Base-by-base conservation (phyloP, 192 early-diverging fungal genomes). In the Coemansia sp. region DNA sequence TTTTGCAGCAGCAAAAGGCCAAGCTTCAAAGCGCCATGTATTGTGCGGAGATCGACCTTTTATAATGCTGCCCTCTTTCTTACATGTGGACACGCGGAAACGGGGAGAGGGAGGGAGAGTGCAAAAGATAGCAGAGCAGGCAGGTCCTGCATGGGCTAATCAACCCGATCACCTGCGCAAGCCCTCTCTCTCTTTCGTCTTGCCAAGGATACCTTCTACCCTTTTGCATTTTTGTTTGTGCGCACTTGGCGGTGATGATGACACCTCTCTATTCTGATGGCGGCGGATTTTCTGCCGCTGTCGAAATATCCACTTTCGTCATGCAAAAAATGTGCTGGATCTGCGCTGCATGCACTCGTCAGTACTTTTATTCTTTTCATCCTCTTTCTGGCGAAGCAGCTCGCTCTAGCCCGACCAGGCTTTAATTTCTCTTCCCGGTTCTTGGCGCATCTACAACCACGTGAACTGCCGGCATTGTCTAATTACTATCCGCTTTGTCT, bases 261-360 rank as follows among this genome's bases (percentile, higher is more conserved):
- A 1, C 39, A 41, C 39, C 12, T 41, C 39, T 12, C 39, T 41
- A 41, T 41, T 11, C 1, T 11, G 39, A 7, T 41, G 18, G 16
- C 5, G 18, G 44, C 44, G 44, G 57, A 59, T 59, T 59, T 59
- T n/a, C 57, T 16, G 6, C 51, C 20, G 30, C n/a, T 59, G 57
- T 59, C 30, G 15, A 26, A 59, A 21, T n/a, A 38, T 38, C 57
- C 34, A 36, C 57, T 36, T 59, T 59, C 57, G 36, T 59, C 20
- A 33, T 59, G 35, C 57, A 59, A 38, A 53, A 53, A 21, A 9
- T 26, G 18, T n/a, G 9, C 57, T 59, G 57, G 57, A 59, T 59
- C 57, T 59, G 57, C 57, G 16, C 57, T 46, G 60, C 60, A 41
- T 62, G 60, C 60, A 41, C 12, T n/a, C 26, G 26, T 30, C 33